Percentiles rank a stretch among this genome's conserved stretches.
These are phyloP conservation scores for Lolium rigidum DNA, from an alignment of 176 grass and related monocot species.

Conservation along the genomic window DNA sequence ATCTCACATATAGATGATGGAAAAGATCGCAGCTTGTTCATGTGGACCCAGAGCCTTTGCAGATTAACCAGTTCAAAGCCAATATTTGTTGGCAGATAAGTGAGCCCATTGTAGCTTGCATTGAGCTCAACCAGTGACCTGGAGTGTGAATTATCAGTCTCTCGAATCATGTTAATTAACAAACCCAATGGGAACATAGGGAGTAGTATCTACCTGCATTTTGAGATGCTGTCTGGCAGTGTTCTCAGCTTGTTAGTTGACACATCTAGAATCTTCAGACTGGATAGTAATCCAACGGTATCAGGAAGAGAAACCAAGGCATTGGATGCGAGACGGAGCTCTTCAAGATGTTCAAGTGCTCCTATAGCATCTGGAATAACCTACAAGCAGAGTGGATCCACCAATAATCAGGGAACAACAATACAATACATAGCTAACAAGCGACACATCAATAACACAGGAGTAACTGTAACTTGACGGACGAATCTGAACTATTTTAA, in stretches of 20 bases:
- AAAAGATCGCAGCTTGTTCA: conserved; percentile 87
- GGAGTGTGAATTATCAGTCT: conserved; percentile 33
- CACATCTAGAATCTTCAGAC: conserved; percentile 88
- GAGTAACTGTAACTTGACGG: neutral
- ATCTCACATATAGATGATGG: conserved; percentile 87
- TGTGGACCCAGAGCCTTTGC: conserved; percentile 65
- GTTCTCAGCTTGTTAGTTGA: conserved; percentile 83
- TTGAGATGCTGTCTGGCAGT: conserved; percentile 92
- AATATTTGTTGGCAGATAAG: conserved; percentile 90
- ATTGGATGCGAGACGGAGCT: conserved; percentile 67
- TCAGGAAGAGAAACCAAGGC: conserved; percentile 73
- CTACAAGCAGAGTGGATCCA: conserved; percentile 46
- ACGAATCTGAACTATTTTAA: neutral
- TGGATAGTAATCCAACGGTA: conserved; percentile 78
- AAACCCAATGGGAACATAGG: neutral
- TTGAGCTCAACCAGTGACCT: conserved; percentile 85
- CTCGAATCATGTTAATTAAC: neutral
- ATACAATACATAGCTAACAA: neutral
- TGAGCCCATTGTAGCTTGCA: conserved; percentile 81
- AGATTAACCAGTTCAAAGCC: conserved; percentile 81
- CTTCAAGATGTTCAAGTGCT: conserved; percentile 72
- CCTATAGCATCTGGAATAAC: conserved; percentile 89
- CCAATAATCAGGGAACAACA: neutral
- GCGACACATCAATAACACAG: neutral
- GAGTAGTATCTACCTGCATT: conserved; percentile 80